phyloP scores from a whole-genome alignment of 805 yeast species.

The Phaffomyces thermotolerans region DNA sequence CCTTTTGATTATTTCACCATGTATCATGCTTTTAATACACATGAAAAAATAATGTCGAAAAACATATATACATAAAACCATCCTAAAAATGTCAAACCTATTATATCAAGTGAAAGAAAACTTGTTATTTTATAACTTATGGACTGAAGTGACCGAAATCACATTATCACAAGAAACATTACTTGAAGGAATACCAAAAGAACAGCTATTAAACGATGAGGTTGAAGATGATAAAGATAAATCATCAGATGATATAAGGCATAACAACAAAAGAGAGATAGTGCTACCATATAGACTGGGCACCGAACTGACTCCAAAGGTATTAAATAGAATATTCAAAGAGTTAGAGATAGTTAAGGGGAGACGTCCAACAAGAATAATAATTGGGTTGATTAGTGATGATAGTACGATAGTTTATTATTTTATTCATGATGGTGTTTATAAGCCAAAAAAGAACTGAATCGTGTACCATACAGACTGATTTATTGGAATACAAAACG shows the following conservation, averaged over 20 bases:
- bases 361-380: conserved; percentile 36
- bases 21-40: no score
- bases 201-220: conserved; percentile 16
- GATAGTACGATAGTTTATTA: conserved; percentile 73
- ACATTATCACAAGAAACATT: conserved; percentile 3
- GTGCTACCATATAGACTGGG: conserved; percentile 31
- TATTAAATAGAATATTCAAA: conserved; percentile 35
- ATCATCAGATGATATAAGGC: neutral
- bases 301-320: conserved; percentile 28
- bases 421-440: conserved; percentile 57
- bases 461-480: neutral
- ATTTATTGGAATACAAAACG: no score
- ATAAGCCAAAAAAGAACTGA: conserved; percentile 50
- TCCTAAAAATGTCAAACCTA: neutral
- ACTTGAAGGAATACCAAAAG: conserved; percentile 18
- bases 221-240: neutral
- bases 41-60: no score
- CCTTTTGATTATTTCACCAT: no score
- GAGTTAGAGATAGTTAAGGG: conserved; percentile 13
- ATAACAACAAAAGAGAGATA: conserved; percentile 3
- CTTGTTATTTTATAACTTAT: conserved; percentile 15
- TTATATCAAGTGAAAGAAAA: conserved; percentile 17
- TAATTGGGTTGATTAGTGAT: conserved; percentile 49
- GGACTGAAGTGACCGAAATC: conserved; percentile 18
- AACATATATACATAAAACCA: neutral